Evolutionary conservation across 2,329 filamentous ascomycete species (phyloP), one percentile per base, ranked within the genome.

Genomic region (Aquanectria penicillioides): DNA sequence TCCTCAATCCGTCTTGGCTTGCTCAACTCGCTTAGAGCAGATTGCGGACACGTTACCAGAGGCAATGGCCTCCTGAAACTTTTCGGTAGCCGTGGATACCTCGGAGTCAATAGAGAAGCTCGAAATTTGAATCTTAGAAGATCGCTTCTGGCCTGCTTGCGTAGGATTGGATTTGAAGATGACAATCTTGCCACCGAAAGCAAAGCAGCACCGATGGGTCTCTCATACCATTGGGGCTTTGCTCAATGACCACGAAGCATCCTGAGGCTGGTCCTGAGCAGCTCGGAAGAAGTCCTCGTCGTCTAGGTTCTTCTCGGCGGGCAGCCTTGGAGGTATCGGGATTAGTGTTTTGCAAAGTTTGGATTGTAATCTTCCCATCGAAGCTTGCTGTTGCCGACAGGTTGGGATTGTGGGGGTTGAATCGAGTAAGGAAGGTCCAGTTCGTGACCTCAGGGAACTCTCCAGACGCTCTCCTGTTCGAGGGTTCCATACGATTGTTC

Each of bases 381-480:
- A 98, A 98, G 2, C 94, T 97, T 9, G 96, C 95, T 15, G 95
- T 98, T 15, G 96, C 96, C 46, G 94, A 92, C 57, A 99, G 83
- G 72, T 89, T 92, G 10, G 95, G 94, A 75, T 99, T 97, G 67
- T 92, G 89, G 25, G 95, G 95, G 75, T 97, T 94, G 85, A 96
- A 98, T 62, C 90, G 87, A 5, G 95, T 97, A 73, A 94, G 89
- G 81, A 99, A 99, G 6, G 94, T 97, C 94, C 95, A 99, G 77
- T 98, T 99, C n/a, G 94, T 97, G 51, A 97, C 94, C 70, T 97
- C 93, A 5, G 94, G 94, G 72, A 98, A 94, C 77, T 98, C 94
- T 65, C 96, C 95, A 63, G 90, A 11, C 86, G 83, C 73, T 95
- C 88, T 50, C 94, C 94, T 3, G 91, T 97, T 71, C 95, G 91